Conservation (phyloP, 1,284 basidiomycete species). For the Puccinia sorghi region DNA sequence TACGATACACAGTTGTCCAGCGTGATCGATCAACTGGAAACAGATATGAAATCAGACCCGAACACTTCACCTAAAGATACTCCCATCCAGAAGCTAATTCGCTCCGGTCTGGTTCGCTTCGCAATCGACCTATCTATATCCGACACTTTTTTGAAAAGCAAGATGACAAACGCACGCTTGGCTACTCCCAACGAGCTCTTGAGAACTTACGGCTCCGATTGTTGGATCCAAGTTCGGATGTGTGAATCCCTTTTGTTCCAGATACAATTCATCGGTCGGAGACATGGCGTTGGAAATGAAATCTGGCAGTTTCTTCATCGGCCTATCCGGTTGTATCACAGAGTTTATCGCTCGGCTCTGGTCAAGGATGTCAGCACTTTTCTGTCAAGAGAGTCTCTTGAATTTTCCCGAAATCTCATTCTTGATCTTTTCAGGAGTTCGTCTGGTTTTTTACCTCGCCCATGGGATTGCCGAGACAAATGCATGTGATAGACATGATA, state of each 20-base stretch:
- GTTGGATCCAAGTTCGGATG: slow-evolving; percentile 30
- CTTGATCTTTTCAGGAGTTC: slow-evolving; percentile 1
- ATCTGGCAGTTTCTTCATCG: slow-evolving; percentile 34
- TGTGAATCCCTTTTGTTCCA: background rate
- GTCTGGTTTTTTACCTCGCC: slow-evolving; percentile 43
- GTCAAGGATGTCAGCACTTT: slow-evolving; percentile 26
- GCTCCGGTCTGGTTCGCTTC: slow-evolving; percentile 20
- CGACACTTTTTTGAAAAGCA: background rate
- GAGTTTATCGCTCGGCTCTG: slow-evolving; percentile 27
- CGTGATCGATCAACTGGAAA: slow-evolving; percentile 1
- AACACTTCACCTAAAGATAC: background rate
- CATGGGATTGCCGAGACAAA: background rate
- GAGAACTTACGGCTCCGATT: slow-evolving; percentile 41
- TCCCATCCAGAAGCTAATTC: slow-evolving; percentile 8
- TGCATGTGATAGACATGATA: slow-evolving; percentile 14
- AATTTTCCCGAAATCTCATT: background rate
- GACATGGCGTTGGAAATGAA: slow-evolving; percentile 5
- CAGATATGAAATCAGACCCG: background rate
- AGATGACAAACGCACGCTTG: background rate
- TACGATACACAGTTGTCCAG: background rate
- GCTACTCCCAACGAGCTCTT: slow-evolving; percentile 14
- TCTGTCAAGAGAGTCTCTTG: background rate
- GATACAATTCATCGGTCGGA: background rate
- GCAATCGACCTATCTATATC: slow-evolving; percentile 13
- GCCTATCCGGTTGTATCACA: slow-evolving; percentile 7